These are phyloP conservation scores for Alternaria infectoria DNA, from an alignment of 2,329 filamentous ascomycete genomes.

Conservation along the genomic window DNA sequence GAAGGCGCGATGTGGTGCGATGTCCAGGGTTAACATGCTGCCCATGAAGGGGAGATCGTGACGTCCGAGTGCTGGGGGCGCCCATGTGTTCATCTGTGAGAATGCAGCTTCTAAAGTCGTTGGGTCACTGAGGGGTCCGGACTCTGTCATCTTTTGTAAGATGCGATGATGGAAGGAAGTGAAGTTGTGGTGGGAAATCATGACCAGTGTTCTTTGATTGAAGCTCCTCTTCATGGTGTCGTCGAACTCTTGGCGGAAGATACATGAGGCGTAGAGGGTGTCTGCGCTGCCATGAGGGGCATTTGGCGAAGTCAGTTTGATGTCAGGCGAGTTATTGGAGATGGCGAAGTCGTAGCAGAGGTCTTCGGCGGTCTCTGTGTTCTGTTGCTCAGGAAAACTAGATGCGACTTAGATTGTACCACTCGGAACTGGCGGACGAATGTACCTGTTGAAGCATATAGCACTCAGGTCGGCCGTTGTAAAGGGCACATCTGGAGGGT, in stretches of 20 bases:
- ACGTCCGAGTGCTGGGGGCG: conserved; percentile 43
- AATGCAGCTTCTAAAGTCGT: conserved; percentile 47
- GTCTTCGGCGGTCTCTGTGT: conserved; percentile 49
- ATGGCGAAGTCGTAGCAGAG: conserved; percentile 50
- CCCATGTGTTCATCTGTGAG: conserved; percentile 47
- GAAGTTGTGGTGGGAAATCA: conserved; percentile 52
- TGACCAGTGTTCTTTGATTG: conserved; percentile 49
- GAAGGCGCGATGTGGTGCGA: conserved; percentile 50
- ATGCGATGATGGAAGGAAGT: conserved; percentile 45
- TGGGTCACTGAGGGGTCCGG: conserved; percentile 48
- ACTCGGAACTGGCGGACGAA: neutral
- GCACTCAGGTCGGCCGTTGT: conserved; percentile 48
- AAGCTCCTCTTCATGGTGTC: conserved; percentile 51
- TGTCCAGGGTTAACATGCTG: conserved; percentile 46
- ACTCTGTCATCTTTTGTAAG: conserved; percentile 46
- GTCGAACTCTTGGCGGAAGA: conserved; percentile 52
- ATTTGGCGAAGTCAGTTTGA: conserved; percentile 53
- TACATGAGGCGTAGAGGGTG: conserved; percentile 45
- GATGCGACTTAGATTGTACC: conserved; percentile 12
- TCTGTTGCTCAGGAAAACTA: conserved; percentile 53
- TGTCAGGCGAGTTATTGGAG: conserved; percentile 61
- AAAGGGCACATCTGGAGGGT: conserved; percentile 48
- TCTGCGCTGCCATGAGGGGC: conserved; percentile 48
- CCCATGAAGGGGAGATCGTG: conserved; percentile 51
- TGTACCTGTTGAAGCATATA: conserved; percentile 52